Conservation (phyloP, 1,284 basidiomycete genomes). For the Rhodofomes roseus region DNA sequence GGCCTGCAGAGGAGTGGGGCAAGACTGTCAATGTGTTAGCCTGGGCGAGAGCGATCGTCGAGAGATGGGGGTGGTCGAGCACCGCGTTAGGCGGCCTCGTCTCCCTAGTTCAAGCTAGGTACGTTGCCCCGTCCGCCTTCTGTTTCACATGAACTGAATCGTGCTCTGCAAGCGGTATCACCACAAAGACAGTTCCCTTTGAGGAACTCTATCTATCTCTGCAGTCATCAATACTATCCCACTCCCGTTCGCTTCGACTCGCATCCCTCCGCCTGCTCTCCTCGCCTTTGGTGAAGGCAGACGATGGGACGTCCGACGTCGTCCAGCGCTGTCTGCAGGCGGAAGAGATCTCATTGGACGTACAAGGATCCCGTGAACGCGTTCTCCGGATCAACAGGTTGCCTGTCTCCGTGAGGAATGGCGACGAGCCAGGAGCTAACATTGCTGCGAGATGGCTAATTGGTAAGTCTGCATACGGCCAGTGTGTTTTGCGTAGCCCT, state of each 20-base stretch:
- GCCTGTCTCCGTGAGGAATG: slow-evolving; percentile 48
- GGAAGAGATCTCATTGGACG: slow-evolving; percentile 71
- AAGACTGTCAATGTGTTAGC: slow-evolving; percentile 36
- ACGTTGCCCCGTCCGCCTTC: not conserved
- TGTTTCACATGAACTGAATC: not conserved
- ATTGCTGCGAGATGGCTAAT: slow-evolving; percentile 64
- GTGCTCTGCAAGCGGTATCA: not conserved
- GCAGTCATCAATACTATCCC: slow-evolving; percentile 48
- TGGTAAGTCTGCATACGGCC: slow-evolving; percentile 29
- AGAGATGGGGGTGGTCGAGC: slow-evolving; percentile 58
- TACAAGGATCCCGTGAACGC: slow-evolving; percentile 80
- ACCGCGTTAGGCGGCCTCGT: slow-evolving; percentile 52
- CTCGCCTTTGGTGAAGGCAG: slow-evolving; percentile 38
- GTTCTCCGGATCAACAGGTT: slow-evolving; percentile 69
- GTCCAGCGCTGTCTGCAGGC: slow-evolving; percentile 65
- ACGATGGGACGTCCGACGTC: slow-evolving; percentile 49
- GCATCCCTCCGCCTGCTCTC: slow-evolving; percentile 52
- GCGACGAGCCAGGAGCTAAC: slow-evolving; percentile 50
- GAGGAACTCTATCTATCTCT: slow-evolving; percentile 46
- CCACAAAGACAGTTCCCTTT: slow-evolving; percentile 28
- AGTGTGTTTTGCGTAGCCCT: not conserved
- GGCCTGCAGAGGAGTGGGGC: slow-evolving; percentile 40
- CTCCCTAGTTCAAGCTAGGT: slow-evolving; percentile 48
- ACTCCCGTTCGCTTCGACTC: slow-evolving; percentile 54
- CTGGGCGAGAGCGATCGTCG: slow-evolving; percentile 45